Percentiles rank a stretch among this genome's conserved stretches.
Conservation (phyloP, 208 protist genomes). For the Acanthamoeba healyi region DNA sequence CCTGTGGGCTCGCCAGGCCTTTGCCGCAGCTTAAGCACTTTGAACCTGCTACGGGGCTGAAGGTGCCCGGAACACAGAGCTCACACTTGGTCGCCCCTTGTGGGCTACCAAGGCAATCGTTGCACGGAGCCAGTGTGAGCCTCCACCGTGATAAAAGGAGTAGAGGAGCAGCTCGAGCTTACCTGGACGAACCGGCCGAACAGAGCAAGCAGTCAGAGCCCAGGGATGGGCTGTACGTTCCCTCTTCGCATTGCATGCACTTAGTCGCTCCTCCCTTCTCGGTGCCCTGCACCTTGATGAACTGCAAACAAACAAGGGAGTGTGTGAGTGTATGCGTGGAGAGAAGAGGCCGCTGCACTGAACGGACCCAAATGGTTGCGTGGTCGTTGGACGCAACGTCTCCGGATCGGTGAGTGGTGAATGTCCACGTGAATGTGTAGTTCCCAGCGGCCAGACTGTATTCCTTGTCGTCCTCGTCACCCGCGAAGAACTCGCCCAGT, state of each 20-base stretch:
- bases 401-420: slow-evolving; percentile 31
- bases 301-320: too few species aligned
- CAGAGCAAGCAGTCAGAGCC: neutral
- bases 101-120: too few species aligned
- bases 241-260: neutral
- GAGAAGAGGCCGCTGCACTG: neutral
- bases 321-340: too few species aligned
- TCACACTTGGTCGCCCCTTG: neutral
- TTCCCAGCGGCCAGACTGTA: neutral
- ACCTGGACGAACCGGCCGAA: slow-evolving; percentile 1
- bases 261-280: neutral
- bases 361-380: slow-evolving; percentile 6
- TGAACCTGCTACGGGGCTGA: slow-evolving; percentile 14
- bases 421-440: slow-evolving; percentile 14
- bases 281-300: neutral
- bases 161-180: neutral
- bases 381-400: neutral
- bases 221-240: neutral
- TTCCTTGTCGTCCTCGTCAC: slow-evolving; percentile 2
- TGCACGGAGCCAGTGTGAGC: too few species aligned
- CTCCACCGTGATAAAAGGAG: too few species aligned
- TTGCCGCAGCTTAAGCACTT: slow-evolving; percentile 1
- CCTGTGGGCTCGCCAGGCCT: neutral
- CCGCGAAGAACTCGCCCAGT: neutral
- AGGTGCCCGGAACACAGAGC: neutral